Base-by-base conservation (phyloP, 2,329 filamentous ascomycete genomes). In the Graphilbum sp. region DNA sequence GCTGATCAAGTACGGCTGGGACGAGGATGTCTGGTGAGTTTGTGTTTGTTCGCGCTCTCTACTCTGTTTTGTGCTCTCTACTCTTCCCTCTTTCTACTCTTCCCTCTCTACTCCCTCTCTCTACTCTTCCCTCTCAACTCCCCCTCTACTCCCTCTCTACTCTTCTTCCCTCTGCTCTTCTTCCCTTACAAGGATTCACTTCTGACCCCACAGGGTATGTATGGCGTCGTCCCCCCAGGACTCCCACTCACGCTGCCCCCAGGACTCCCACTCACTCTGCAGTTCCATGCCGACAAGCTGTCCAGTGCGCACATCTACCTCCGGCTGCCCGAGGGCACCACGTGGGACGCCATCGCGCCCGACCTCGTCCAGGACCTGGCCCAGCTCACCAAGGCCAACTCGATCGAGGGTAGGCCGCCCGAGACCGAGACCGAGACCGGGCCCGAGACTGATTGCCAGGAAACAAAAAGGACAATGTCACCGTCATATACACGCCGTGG, bases 321-420 rank as follows among this genome's bases (percentile, higher is more conserved):
- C 25, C 80, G 90, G 25, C 69, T 96, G 48, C 67, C 65, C 15
- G 77, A 88, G 32, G 79, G 75, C 41, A 75, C 90, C 47, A 66
- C 71, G 31, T 98, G 90, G 90, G 86, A 95, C 36, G 60, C 67
- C 32, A 84, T 98, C 42, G 76, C 83, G 0, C 54, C 74, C 43
- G 72, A 73, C 4, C 67, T 98, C 21, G 55, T 98, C 42, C 72
- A 68, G 47, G 90, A 98, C 59, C 85, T 90, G 50, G 90, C 83
- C n/a, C 90, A 98, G 59, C 67, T 98, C 50, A 98, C 90, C 41
- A 98, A 98, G 62, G 90, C 90, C 45, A 98, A 98, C 62, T 95
- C 86, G 41, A 98, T 98, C 50, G 90, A 98, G 65, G 90, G 83
- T 79, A 52, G 5, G 20, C 18, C 18, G 19, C 19, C 34, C 4